Evolutionary conservation across 345 rosid genomes (phyloP).

Genomic region (Salix suchowensis): DNA sequence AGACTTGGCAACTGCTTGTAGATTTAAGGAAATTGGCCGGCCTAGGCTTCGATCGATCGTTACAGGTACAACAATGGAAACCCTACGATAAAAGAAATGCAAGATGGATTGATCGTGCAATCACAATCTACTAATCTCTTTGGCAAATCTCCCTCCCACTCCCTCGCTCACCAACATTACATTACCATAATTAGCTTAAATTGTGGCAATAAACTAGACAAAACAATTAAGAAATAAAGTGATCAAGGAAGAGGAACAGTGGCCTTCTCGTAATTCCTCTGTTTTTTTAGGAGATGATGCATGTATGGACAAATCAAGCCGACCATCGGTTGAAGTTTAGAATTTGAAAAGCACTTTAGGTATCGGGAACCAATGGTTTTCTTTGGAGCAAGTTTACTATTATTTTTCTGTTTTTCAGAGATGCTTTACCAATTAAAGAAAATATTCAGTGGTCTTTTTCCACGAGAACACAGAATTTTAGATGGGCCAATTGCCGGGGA

Average conservation of each 20-base stretch:
- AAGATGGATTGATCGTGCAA: neutral
- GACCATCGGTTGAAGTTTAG: neutral
- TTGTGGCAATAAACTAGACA: constrained; percentile 5
- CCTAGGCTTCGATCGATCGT: neutral
- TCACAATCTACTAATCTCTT: neutral
- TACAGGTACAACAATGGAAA: neutral
- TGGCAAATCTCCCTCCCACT: neutral
- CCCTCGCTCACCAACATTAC: neutral
- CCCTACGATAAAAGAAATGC: neutral
- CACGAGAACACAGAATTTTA: neutral
- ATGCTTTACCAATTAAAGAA: no score
- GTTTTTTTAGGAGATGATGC: neutral
- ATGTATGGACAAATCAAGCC: neutral
- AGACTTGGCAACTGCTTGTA: neutral
- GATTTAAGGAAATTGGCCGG: neutral
- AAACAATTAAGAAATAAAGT: neutral
- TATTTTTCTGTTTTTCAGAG: no score
- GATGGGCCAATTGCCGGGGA: neutral
- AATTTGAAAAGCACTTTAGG: neutral
- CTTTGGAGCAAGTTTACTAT: no score
- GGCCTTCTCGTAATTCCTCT: neutral
- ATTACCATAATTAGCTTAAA: neutral
- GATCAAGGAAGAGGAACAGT: neutral
- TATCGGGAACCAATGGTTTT: no score
- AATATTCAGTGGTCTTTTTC: no score